phyloP scores from a whole-genome alignment of 2,329 filamentous ascomycete species.

The Aspergillus proliferans region DNA sequence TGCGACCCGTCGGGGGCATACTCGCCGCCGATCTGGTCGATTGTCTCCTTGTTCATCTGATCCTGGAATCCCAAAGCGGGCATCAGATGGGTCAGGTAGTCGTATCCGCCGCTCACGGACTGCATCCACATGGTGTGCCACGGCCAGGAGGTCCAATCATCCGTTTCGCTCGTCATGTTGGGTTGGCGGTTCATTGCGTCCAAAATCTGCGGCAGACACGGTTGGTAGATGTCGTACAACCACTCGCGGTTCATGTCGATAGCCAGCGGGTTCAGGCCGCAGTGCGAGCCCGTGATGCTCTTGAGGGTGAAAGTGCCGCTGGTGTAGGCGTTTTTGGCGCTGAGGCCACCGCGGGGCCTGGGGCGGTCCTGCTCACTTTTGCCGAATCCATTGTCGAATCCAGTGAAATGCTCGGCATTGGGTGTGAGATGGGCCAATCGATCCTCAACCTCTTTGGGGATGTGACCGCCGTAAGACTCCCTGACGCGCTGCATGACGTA shows the following conservation, averaged over 20 bases:
- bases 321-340: slow-evolving; percentile 37
- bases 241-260: slow-evolving; percentile 41
- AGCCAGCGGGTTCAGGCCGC: slow-evolving; percentile 39
- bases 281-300: slow-evolving; percentile 38
- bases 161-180: slow-evolving; percentile 15
- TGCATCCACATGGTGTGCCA: slow-evolving; percentile 31
- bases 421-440: slow-evolving; percentile 23
- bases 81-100: slow-evolving; percentile 23
- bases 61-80: slow-evolving; percentile 22
- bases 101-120: slow-evolving; percentile 25
- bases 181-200: slow-evolving; percentile 18
- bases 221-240: slow-evolving; percentile 40
- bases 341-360: slow-evolving; percentile 35
- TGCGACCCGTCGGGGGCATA: slow-evolving; percentile 17
- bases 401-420: slow-evolving; percentile 24
- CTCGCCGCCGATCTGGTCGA: slow-evolving; percentile 18
- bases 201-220: slow-evolving; percentile 37
- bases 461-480: slow-evolving; percentile 29
- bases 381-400: slow-evolving; percentile 20
- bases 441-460: slow-evolving; percentile 26
- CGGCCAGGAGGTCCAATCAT: slow-evolving; percentile 26
- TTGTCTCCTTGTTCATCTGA: slow-evolving; percentile 21
- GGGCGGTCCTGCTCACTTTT: slow-evolving; percentile 10
- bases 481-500: slow-evolving; percentile 31
- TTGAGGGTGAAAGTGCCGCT: slow-evolving; percentile 42